Base-by-base conservation (phyloP, 2,329 filamentous ascomycete species). In the Phyllosticta citriasiana region DNA sequence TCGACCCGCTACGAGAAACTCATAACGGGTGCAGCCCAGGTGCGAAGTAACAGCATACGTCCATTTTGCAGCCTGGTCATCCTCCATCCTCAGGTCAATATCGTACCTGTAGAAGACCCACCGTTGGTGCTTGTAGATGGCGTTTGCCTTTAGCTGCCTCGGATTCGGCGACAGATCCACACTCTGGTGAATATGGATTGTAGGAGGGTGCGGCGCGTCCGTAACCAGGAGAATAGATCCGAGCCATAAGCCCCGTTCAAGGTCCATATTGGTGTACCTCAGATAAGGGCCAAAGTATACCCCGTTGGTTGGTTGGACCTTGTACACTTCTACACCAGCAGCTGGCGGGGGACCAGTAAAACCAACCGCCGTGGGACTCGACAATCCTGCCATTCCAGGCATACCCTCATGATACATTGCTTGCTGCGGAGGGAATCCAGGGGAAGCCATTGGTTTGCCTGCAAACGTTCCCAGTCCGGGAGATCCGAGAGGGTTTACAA, bases 71-170 rank as follows among this genome's bases (percentile, higher is more conserved):
- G 84, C 82, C 26, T 80, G 82, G 16, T 79, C 72, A 16, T 97
- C 92, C 35, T 88, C 86, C 94, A 99, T 99, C 63, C 84, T 85
- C 55, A 99, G 75, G 64, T 96, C 89, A 61, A 97, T 75, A 64
- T 96, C 91, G 70, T 99, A 99, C 70, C 92, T 89, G 76, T 95
- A 96, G 72, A 99, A 99, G 12, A 87, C 87, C 92, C 92, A 99
- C 63, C 91, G 82, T 71, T 96, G 93, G 73, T 99, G 94, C 1
- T 87, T 89, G 67, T 87, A 89, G 62, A 99, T 96, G 14, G 86
- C 84, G 66, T 88, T 86, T 3, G 91, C 84, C 64, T 89, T 87
- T 16, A 97, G 78, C 72, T 97, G 93, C 53, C 89, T 84, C 16
- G 91, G 94, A 69, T 97, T 97, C 0, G 94, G 93, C 4, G 91